These are phyloP conservation scores for Syzygium aqueum DNA, from an alignment of 345 rosid genomes.

Conservation along the genomic window DNA sequence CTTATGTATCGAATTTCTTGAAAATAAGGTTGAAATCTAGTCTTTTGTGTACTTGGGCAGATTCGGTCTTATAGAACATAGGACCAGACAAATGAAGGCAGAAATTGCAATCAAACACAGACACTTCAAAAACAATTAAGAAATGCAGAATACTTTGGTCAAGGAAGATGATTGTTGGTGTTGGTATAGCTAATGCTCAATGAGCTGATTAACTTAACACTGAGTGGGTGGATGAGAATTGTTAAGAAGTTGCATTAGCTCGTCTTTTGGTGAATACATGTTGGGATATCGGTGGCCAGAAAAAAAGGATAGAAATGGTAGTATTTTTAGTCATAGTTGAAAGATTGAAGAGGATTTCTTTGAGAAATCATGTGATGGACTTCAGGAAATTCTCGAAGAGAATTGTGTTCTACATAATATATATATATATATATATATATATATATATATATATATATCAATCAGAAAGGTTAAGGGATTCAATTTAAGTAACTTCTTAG, in stretches of 20 bases:
- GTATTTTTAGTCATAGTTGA: not conserved
- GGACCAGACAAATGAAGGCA: not conserved
- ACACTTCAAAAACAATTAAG: not conserved
- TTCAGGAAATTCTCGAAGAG: too few relatives aligned
- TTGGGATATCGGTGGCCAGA: not conserved
- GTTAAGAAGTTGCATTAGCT: not conserved
- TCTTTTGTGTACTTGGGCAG: not conserved
- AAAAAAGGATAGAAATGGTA: accelerated
- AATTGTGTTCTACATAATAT: not conserved
- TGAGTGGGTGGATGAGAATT: not conserved
- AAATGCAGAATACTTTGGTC: not conserved
- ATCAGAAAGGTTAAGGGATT: not conserved
- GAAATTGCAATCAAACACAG: not conserved
- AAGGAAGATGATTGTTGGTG: not conserved
- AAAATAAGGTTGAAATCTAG: not conserved
- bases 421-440: too few relatives aligned
- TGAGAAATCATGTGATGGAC: not conserved
- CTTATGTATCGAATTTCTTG: not conserved
- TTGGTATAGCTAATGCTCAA: not conserved
- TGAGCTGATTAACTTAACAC: not conserved
- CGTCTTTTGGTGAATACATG: not conserved
- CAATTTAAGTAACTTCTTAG: not conserved
- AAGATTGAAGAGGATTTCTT: not conserved
- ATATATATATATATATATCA: not conserved
- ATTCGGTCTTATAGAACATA: not conserved